Base-by-base conservation (phyloP, 176 grass and related monocot genomes). In the Neostapfia colusana region DNA sequence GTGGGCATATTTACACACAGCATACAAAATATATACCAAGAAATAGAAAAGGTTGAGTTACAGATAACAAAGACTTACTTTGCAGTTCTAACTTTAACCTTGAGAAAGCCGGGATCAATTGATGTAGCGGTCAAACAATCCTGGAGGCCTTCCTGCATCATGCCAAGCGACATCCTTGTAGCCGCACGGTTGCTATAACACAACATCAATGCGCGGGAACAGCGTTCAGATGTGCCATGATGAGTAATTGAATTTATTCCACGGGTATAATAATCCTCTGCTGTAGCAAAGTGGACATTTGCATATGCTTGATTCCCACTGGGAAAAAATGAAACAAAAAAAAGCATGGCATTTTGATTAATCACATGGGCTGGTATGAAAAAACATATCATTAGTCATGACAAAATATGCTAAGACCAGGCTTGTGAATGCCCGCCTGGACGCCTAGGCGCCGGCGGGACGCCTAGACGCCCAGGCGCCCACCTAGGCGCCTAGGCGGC, bases 111-210 rank as follows among this genome's bases (percentile, higher is more conserved):
- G 56, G 89, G 74, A 24, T 99, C 92, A 71, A 88, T 86, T 87
- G 75, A 87, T 78, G 59, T 75, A 54, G 96, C 92, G 77, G 76
- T 83, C 51, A 87, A 76, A 73, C 96, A 99, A 85, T 99, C 96
- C 38, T 86, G 67, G 67, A 95, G 90, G 25, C 89, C 96, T 67
- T 95, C 92, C 75, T 40, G 73, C 87, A 95, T 92, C 84, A 88
- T 92, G 16, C 96, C 96, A 70, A 95, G 77, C 37, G 87, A 86
- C 92, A 99, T 99, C 51, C 81, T 90, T 68, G 89, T 84, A 62
- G 96, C 96, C 36, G 96, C 96, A 81, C 96, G 92, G 85, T 99
- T 99, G 77, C 96, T 95, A 68, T 92, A 95, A 74, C 96, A 99
- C 54, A 99, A 55, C 89, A 90, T 95, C 69, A 99, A 77, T 12